Conservation (phyloP, 768 basidiomycete genomes). For the Fomitopsis serialis region DNA sequence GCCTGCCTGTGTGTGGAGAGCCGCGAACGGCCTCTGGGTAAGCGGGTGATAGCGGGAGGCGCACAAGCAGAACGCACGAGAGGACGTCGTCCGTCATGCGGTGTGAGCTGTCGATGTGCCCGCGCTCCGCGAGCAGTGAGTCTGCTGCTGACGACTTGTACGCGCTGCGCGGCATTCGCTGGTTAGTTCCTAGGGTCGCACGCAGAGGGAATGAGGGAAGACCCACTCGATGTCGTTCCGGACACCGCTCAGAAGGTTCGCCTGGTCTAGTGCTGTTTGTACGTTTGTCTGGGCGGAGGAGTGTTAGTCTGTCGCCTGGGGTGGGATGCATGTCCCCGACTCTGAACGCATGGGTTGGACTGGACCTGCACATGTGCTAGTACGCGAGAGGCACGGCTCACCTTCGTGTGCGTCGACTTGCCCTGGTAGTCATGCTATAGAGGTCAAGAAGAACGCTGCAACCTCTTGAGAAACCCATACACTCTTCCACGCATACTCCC, state of each 20-base stretch:
- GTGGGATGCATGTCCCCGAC: not conserved
- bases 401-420: too few species aligned
- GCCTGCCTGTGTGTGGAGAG: slow-evolving; percentile 51
- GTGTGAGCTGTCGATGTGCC: slow-evolving; percentile 88
- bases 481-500: too few species aligned
- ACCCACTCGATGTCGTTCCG: slow-evolving; percentile 93
- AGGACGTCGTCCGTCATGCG: slow-evolving; percentile 91
- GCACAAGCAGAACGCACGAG: slow-evolving; percentile 45
- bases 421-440: too few species aligned
- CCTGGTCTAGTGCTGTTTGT: slow-evolving; percentile 77
- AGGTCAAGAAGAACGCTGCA: too few species aligned
- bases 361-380: too few species aligned
- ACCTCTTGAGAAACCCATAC: too few species aligned
- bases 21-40: not conserved
- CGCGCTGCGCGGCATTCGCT: slow-evolving; percentile 44
- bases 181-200: too few species aligned
- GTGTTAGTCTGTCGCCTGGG: not conserved
- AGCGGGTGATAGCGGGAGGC: not conserved
- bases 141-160: slow-evolving; percentile 90
- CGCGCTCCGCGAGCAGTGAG: slow-evolving; percentile 80
- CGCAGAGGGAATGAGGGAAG: not conserved
- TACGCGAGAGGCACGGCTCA: too few species aligned
- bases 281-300: slow-evolving; percentile 57
- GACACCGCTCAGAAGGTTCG: slow-evolving; percentile 84
- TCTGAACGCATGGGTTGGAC: too few species aligned